Base-by-base conservation (phyloP, 805 yeast species). In the Zygoascus biomembranicola region DNA sequence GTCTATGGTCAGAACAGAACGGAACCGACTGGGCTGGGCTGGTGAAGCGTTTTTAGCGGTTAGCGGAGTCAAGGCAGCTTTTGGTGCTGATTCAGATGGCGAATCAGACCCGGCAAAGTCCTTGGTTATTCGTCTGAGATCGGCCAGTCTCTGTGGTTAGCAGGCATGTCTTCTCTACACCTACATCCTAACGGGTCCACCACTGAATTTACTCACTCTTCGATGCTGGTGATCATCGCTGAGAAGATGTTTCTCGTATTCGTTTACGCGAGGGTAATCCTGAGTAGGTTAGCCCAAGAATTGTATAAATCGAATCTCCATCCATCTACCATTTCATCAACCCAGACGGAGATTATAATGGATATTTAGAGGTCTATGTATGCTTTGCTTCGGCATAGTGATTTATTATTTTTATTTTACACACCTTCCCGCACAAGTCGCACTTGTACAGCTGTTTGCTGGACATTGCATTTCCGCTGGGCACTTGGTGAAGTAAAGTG, bases 211-310 rank as follows among this genome's bases (percentile, higher is more conserved):
- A 35, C 39, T n/a, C 35, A 49, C 51, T 37, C n/a, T 18, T 10
- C 31, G 19, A 35, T 52, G 55, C 43, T 18, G 32, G 32, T 52
- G 55, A 18, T 35, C 52, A 19, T 48, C 32, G 35, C 55, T 43
- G 2, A 18, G n/a, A 8, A 48, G 43, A 48, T 52, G 55, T 8
- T 26, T 16, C 10, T 52, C 52, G 32, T 48, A 52, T 11, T 47
- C 55, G 6, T 42, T 28, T 10, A 18, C 26, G 13, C 55, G 19
- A 1, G 49, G 19, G 20, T 52, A 52, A 6, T 47, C 32, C 49
- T 52, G n/a, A 6, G 16, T 31, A 23, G 35, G 31, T 28, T 35
- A 31, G 28, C 28, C 28, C 28, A 23, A 23, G 6, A 23, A 4
- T 4, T 23, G 6, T 23, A 23, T n/a, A n/a, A n/a, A n/a, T n/a